Evolutionary conservation across 1,284 basidiomycete genomes (phyloP).

Genomic region (Veloboletus limbatus): DNA sequence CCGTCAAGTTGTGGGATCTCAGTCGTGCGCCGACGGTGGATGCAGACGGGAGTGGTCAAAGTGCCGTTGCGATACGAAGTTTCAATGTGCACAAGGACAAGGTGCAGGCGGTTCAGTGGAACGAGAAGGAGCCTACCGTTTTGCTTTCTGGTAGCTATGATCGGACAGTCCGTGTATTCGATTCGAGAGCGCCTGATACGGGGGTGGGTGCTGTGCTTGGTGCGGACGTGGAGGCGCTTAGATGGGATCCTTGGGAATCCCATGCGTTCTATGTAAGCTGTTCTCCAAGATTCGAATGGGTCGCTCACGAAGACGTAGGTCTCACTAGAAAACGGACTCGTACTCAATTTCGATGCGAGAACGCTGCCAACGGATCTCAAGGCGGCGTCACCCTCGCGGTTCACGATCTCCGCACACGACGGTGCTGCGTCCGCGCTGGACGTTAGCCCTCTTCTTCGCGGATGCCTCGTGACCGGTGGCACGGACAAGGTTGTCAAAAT

Average conservation of each 20-base stretch:
- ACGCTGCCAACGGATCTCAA: conserved; percentile 68
- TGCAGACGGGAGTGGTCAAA: conserved; percentile 43
- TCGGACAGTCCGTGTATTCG: conserved; percentile 90
- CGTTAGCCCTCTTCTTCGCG: conserved; percentile 87
- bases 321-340: conserved; percentile 88
- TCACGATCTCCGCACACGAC: conserved; percentile 93
- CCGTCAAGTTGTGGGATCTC: conserved; percentile 98
- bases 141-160: conserved; percentile 94
- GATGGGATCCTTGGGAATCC: conserved; percentile 95
- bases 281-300: background rate
- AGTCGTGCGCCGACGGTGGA: conserved; percentile 61
- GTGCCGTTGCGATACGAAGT: conserved; percentile 61
- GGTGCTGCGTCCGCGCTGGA: conserved; percentile 92
- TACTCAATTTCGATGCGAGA: conserved; percentile 90
- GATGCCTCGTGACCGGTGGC: conserved; percentile 91
- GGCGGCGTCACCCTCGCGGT: conserved; percentile 66
- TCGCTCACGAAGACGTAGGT: conserved; percentile 50
- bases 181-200: conserved; percentile 79
- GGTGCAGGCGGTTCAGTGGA: conserved; percentile 98
- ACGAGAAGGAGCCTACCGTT: conserved; percentile 81
- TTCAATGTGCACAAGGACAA: conserved; percentile 93
- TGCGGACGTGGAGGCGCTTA: conserved; percentile 89
- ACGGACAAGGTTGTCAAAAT: conserved; percentile 93
- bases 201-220: conserved; percentile 80
- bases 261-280: conserved; percentile 81